Evolutionary conservation across 352 stramenopile species (phyloP), one percentile per base, ranked within the genome.

Genomic region (Globisporangium spiculum): DNA sequence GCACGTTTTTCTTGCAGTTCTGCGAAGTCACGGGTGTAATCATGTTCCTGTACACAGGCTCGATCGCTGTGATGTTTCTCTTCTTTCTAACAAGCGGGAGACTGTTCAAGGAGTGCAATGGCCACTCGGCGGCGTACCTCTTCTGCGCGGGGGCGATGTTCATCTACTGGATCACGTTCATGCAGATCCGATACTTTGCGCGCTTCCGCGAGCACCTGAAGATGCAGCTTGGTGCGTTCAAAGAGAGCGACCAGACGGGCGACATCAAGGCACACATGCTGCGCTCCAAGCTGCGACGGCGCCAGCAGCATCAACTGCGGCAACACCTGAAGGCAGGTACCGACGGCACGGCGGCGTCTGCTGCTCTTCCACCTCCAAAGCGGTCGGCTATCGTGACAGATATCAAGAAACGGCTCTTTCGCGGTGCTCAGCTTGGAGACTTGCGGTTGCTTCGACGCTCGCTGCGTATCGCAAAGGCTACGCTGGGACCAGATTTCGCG

Each of bases 141-240:
- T 91, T 91, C 58, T 78, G 73, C 6, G 26, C 59, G 16, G 70
- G 77, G 20, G 79, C 82, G 0, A 22, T 83, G 5, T 46, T 84
- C 41, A 82, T 91, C 22, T 93, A 88, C 56, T 82, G 69, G 66
- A 70, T 90, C 55, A 78, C 89, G 22, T 91, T 89, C 41, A 71
- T 88, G 24, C 75, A 92, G 54, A 83, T 92, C 53, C 76, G 77
- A 8, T 84, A 83, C 46, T 96, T 91, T 70, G 86, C 81, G 18
- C 75, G 84, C 38, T 94, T 93, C 64, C 82, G 88, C 8, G 86
- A 96, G 61, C 88, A 96, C 63, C 68, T 96, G 6, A 94, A 93
- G 67, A 92, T 93, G 87, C 85, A 93, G 61, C 69, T 95, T 2
- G 87, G 87, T 7, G 87, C 87, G 44, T 94, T 92, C 52, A 90